phyloP scores from a whole-genome alignment of 257 asterid genomes.

The Nicotiana sylvestris region DNA sequence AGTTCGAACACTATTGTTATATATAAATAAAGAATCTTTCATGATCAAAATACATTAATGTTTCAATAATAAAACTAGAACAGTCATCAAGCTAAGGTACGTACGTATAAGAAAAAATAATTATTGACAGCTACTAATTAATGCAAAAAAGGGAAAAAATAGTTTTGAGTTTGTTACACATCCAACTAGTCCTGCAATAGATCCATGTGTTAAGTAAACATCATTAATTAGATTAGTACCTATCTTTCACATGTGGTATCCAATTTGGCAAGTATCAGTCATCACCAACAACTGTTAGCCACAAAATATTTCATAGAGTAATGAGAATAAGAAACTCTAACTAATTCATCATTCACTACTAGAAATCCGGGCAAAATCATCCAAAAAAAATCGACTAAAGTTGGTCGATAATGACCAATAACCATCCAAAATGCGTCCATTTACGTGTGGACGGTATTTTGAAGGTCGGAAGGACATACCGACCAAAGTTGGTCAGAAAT shows the following conservation, averaged over 20 bases:
- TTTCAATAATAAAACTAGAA: not conserved
- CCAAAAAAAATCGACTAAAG: too few relatives aligned
- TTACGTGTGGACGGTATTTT: too few relatives aligned
- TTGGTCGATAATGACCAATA: too few relatives aligned
- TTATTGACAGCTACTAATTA: too few relatives aligned
- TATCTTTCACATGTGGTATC: not conserved
- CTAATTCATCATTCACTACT: not conserved
- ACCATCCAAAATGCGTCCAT: too few relatives aligned
- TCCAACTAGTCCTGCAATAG: not conserved
- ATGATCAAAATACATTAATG: not conserved
- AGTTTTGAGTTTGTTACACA: not conserved
- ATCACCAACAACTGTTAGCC: not conserved
- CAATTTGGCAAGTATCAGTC: not conserved
- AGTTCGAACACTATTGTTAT: too few relatives aligned
- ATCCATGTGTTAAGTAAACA: constrained; percentile 1
- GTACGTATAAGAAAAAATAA: not conserved
- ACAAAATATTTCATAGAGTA: not conserved
- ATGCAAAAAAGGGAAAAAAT: not conserved
- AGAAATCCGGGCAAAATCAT: too few relatives aligned
- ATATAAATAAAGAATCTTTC: too few relatives aligned
- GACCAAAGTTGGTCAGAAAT: too few relatives aligned
- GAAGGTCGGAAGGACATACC: too few relatives aligned
- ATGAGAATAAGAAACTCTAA: not conserved
- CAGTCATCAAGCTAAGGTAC: not conserved
- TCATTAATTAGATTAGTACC: not conserved